Percentiles rank a stretch among this genome's conserved stretches.
These are phyloP conservation scores for Aspergillus neoniger DNA, from an alignment of 2,329 filamentous ascomycete species.

Conservation along the genomic window DNA sequence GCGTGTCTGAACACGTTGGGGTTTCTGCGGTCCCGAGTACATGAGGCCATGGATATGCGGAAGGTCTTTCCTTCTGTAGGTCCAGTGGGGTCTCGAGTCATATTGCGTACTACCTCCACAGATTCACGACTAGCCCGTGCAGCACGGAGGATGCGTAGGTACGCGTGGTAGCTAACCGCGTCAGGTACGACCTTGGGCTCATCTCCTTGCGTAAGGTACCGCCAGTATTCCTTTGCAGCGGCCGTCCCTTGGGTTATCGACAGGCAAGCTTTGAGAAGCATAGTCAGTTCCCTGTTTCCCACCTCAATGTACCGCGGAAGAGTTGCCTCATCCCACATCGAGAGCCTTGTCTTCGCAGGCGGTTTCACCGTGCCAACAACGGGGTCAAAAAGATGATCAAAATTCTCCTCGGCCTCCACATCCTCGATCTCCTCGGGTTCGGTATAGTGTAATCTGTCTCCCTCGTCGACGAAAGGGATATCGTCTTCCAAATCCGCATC, in stretches of 20 bases:
- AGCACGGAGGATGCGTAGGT: conserved; percentile 67
- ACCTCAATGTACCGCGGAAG: conserved; percentile 46
- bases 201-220: conserved; percentile 60
- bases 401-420: conserved; percentile 30
- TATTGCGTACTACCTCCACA: conserved; percentile 59
- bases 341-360: not conserved
- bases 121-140: conserved; percentile 66
- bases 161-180: conserved; percentile 65
- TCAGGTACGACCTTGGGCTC: conserved; percentile 68
- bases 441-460: conserved; percentile 26
- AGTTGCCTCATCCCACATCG: conserved; percentile 3
- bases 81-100: conserved; percentile 48
- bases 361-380: conserved; percentile 19
- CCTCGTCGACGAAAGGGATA: conserved; percentile 36
- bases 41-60: conserved; percentile 71
- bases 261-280: conserved; percentile 66
- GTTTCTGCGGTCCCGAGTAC: conserved; percentile 76
- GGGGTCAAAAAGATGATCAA: conserved; percentile 41
- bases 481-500: conserved; percentile 15
- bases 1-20: conserved; percentile 67
- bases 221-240: conserved; percentile 76
- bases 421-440: conserved; percentile 16
- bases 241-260: conserved; percentile 61
- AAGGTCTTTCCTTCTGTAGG: conserved; percentile 59
- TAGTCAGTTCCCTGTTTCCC: conserved; percentile 62